A percentile compares a stretch with the other conserved stretches of the same genome.
These are phyloP conservation scores for Allium cepa DNA, from an alignment of 106 monocot genomes.

Conservation along the genomic window DNA sequence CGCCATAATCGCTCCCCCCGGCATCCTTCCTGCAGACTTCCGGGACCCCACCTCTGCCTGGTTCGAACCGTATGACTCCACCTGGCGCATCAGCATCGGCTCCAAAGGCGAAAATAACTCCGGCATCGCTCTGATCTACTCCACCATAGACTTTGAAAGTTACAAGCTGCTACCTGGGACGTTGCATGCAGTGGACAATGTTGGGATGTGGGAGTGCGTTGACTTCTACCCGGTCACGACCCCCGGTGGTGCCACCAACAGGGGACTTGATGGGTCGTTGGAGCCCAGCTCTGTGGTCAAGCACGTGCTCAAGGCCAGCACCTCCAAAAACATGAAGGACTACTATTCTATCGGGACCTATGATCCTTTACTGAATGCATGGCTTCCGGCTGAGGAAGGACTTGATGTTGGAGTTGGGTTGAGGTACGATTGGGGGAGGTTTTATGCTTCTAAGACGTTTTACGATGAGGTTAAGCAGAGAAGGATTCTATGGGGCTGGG, in stretches of 20 bases:
- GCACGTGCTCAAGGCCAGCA: slow-evolving; percentile 64
- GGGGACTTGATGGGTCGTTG: slow-evolving; percentile 61
- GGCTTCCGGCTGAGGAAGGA: slow-evolving; percentile 33
- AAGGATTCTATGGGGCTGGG: slow-evolving; percentile 59
- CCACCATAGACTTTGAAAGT: slow-evolving; percentile 57
- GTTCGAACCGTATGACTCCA: slow-evolving; percentile 19
- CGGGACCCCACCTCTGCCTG: slow-evolving; percentile 42
- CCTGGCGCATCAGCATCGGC: slow-evolving; percentile 64
- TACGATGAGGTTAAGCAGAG: slow-evolving; percentile 32
- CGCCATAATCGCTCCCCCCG: slow-evolving; percentile 13
- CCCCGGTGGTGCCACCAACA: background rate
- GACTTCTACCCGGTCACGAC: slow-evolving; percentile 78
- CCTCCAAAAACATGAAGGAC: slow-evolving; percentile 50
- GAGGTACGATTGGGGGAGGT: slow-evolving; percentile 66
- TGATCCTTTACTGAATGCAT: slow-evolving; percentile 15
- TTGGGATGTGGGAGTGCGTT: slow-evolving; percentile 95
- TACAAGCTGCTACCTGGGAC: slow-evolving; percentile 40
- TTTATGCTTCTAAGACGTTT: slow-evolving; percentile 72
- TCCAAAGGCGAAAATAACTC: slow-evolving; percentile 14
- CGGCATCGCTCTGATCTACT: slow-evolving; percentile 57
- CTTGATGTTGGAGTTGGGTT: slow-evolving; percentile 51
- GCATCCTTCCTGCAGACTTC: slow-evolving; percentile 16
- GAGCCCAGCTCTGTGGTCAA: slow-evolving; percentile 8
- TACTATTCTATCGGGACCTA: slow-evolving; percentile 47
- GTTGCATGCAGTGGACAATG: slow-evolving; percentile 47